Base-by-base conservation (phyloP, 805 yeast species). In the Cyberlindnera misumaiensis region DNA sequence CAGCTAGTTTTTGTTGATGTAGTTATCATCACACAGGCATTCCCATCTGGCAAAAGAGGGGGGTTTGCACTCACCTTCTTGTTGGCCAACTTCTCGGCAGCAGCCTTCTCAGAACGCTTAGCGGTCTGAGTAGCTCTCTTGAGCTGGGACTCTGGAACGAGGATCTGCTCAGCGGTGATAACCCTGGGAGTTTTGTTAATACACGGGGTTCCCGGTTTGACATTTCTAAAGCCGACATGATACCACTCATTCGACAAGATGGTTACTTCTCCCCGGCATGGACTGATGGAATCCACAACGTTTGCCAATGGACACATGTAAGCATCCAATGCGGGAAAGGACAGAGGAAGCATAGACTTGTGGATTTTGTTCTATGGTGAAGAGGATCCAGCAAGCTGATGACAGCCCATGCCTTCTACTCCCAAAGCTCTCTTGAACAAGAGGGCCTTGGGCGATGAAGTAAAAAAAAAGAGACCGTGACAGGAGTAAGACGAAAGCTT, bases 41-140 rank as follows among this genome's bases (percentile, higher is more conserved):
- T 28, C 30, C 30, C 16, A 9, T 28, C 30, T 10, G 15, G 28
- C 14, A 24, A 20, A 29, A 34, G 48, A 67, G 16, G n/a, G 25
- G 15, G 9, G 11, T 20, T 13, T 32, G 5, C 15, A 83, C 95
- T 68, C 83, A 84, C 95, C 62, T 77, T 79, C 70, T 77, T 75
- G 68, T 87, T 76, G 53, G 80, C 83, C 63, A 69, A 73, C 72
- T 77, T 81, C 64, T 77, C 89, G 62, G 86, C 88, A 65, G 85
- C 80, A 61, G 82, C 75, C 68, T 79, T 76, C 64, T 79, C 84
- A 55, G 80, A 75, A 60, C 77, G 70, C 77, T 83, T 82, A 63
- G 80, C 79, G 65, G 77, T 75, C 68, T 83, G 78, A 75, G 82
- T 77, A 60, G 81, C 67, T 76, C 82, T 80, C 80, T 84, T 84